Base-by-base conservation (phyloP, 176 grass and related monocot species). In the Pharus latifolius region DNA sequence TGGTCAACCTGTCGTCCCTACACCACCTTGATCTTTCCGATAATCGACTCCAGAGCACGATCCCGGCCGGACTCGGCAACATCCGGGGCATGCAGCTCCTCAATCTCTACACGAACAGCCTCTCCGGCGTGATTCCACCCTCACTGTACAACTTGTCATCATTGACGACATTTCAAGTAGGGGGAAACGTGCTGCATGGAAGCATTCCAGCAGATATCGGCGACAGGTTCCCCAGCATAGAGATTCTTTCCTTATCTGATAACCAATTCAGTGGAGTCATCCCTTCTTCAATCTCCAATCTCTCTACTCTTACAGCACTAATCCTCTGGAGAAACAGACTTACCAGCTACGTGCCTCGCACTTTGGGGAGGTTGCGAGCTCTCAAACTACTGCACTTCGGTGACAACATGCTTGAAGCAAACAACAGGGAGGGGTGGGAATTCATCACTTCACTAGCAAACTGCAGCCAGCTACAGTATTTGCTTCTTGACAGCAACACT, bases 161-260 rank as follows among this genome's bases (percentile, higher is more conserved):
- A n/a, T n/a, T n/a, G n/a, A n/a, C n/a, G n/a, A 7, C 65, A 58
- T 40, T 16, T 81, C 7, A 20, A 4, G 7, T 81, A 19, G 73
- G 57, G 42, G 78, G 69, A 50, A 81, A 81, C 30, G 73, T 37
- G 22, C 4, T 81, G 12, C 73, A 68, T 47, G 78, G 69, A 37
- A 9, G 0, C 0, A 73, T 81, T 26, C 69, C 78, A 5, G 40
- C 20, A 19, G 4, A 41, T 28, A 55, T 55, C 4, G 34, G 22
- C 2, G 28, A 11, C 22, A 55, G 28, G 67, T 41, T 55, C 23
- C 67, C 34, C 2, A 4, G 1, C 3, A 7, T 76, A 0, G 2
- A 68, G 14, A 0, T 0, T 3, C 10, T 78, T 20, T 3, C 1
- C 28, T 18, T 48, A 1, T 5, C 3, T 14, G 3, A 0, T 4